phyloP scores from a whole-genome alignment of 148 eudicot species.

The Oxyria digyna region DNA sequence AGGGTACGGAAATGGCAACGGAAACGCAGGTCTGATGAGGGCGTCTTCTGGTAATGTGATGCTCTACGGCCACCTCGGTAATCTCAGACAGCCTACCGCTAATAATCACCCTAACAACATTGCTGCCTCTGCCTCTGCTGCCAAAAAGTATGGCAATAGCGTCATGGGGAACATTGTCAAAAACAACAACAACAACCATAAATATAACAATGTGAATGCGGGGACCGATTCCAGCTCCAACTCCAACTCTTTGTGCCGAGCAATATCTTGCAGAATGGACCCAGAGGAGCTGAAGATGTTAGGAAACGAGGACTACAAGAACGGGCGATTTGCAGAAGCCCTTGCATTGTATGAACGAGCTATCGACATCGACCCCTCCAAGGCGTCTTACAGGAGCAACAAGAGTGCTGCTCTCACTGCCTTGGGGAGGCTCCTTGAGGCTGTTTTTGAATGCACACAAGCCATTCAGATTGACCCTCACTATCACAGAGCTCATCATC shows the following conservation, averaged over 20 bases:
- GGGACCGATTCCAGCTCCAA: neutral
- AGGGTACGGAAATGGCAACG: too few species aligned
- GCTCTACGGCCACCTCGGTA: conserved; percentile 61
- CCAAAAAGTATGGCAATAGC: conserved; percentile 18
- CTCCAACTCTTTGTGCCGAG: conserved; percentile 48
- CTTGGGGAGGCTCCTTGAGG: conserved; percentile 81
- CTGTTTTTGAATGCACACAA: conserved; percentile 86
- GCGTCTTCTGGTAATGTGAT: conserved; percentile 78
- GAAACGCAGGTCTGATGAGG: conserved; percentile 31
- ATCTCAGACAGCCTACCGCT: conserved; percentile 37
- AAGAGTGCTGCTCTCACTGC: conserved; percentile 88
- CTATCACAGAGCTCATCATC: conserved; percentile 86
- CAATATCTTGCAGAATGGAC: conserved; percentile 89
- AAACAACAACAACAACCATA: conserved; percentile 14
- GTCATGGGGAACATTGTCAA: conserved; percentile 49
- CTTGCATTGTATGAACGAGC: conserved; percentile 87
- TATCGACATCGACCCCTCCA: conserved; percentile 67
- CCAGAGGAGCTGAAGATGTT: conserved; percentile 81
- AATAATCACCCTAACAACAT: neutral
- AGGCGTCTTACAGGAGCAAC: conserved; percentile 87
- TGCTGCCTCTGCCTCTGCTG: too few species aligned
- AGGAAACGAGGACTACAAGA: conserved; percentile 94
- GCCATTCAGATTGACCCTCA: conserved; percentile 73
- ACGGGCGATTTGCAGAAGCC: conserved; percentile 82
- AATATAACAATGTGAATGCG: too few species aligned